These are phyloP conservation scores for Pulveroboletus ravenelii DNA, from an alignment of 768 basidiomycete species.

Conservation along the genomic window DNA sequence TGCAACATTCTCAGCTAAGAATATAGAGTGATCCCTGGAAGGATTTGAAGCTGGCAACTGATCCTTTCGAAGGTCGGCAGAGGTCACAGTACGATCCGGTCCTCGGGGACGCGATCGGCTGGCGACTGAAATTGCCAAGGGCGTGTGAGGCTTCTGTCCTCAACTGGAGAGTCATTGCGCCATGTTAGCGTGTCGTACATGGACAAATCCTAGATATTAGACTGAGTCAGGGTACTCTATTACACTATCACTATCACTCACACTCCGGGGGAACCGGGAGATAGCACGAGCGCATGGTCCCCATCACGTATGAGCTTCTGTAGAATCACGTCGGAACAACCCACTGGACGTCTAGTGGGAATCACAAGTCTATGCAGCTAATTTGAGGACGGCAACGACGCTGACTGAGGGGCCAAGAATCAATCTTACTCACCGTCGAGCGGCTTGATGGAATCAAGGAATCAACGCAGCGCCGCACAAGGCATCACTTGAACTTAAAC, in stretches of 20 bases:
- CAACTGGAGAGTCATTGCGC: not conserved
- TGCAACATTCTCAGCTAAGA: not conserved
- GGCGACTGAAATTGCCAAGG: not conserved
- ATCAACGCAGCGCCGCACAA: not conserved
- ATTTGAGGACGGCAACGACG: too few species aligned
- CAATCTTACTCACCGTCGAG: too few species aligned
- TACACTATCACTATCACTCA: not conserved
- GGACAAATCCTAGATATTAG: not conserved
- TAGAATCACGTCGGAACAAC: not conserved
- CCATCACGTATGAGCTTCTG: not conserved
- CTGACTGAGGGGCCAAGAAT: too few species aligned
- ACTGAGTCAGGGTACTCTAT: too few species aligned
- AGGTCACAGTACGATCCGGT: not conserved
- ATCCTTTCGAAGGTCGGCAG: not conserved
- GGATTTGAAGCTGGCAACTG: not conserved
- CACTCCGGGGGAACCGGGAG: not conserved
- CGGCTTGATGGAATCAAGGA: too few species aligned
- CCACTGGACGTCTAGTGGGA: not conserved
- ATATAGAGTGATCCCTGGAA: not conserved
- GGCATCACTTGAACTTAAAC: not conserved
- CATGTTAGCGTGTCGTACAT: not conserved
- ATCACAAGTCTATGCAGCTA: not conserved
- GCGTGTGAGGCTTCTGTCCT: not conserved
- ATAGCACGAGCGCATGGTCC: not conserved
- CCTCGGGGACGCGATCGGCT: slow-evolving; percentile 1